Evolutionary conservation across 2,329 filamentous ascomycete genomes (phyloP), one percentile per base, ranked within the genome.

Genomic region (Aspergillus glaucus): DNA sequence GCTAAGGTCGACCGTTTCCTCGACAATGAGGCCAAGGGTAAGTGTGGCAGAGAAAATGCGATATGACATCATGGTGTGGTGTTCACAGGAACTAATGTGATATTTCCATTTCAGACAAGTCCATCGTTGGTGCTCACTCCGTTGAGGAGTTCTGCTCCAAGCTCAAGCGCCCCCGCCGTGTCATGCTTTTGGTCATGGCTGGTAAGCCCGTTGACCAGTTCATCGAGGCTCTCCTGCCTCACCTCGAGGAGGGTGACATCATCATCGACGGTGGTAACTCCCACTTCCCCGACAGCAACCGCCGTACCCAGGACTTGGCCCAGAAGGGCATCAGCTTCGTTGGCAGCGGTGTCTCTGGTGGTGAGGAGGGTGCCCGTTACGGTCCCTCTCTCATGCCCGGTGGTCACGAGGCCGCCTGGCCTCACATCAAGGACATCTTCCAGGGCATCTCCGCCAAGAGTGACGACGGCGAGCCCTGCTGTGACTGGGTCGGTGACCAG

Each of bases 231-330:
- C 86, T 98, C 59, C 80, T 97, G 54, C 89, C 86, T 59, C 83
- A 87, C 69, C 79, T 92, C 58, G 85, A 90, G 71, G 70, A 81
- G 66, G 91, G 89, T 61, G 93, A 98, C 73, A 96, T 98, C 82
- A 94, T 98, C 80, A 97, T 98, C 67, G 93, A 98, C 69, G 93
- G 93, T 72, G 93, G 90, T 66, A 97, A 98, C 86, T 97, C 92
- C 60, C 93, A 97, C 80, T 98, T 87, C 84, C 93, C 93, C 69
- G 93, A 97, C 79, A 92, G 88, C 78, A 97, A 96, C 85, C 90
- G 93, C 76, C 88, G 93, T 69, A 91, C 89, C 73, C 79, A 87
- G 75, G 95, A 96, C 79, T 84, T 97, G 55, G 75, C 77, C 45
- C 63, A 71, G 66, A 97, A 97, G 85, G 87, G 88, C 64, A 88